Conservation (phyloP, 2,329 filamentous ascomycete genomes). For the Clonostachys rosea region DNA sequence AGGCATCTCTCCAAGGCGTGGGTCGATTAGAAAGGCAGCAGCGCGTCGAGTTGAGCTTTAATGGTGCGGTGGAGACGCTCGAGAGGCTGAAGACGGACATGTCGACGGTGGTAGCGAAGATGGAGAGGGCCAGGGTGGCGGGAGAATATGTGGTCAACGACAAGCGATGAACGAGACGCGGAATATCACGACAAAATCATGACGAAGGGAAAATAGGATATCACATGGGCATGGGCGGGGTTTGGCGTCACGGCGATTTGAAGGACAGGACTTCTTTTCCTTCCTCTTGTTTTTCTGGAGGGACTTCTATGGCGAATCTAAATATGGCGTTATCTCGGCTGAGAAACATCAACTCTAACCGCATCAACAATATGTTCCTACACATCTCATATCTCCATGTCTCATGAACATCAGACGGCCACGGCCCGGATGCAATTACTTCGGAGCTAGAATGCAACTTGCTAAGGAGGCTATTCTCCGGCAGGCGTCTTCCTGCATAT, state of each 20-base stretch:
- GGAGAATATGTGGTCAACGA: constrained; percentile 48
- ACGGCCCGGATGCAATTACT: too few species aligned
- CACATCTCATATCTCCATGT: too few species aligned
- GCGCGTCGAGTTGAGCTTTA: constrained; percentile 4
- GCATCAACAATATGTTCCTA: too few species aligned
- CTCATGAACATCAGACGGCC: too few species aligned
- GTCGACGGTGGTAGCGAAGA: constrained; percentile 57
- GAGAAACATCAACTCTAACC: too few species aligned
- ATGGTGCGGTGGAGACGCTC: constrained; percentile 42
- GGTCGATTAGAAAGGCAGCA: constrained; percentile 36
- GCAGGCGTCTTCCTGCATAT: too few species aligned
- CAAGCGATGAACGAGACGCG: constrained; percentile 11
- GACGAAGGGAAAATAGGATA: neutral
- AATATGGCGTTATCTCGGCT: neutral
- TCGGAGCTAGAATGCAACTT: too few species aligned
- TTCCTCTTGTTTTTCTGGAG: neutral
- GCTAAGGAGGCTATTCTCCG: too few species aligned
- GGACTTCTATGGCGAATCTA: neutral
- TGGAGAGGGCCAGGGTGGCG: constrained; percentile 59
- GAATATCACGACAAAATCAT: neutral
- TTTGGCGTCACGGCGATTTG: neutral
- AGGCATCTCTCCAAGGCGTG: constrained; percentile 17
- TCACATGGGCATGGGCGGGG: neutral
- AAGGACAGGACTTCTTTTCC: neutral
- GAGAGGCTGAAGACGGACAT: constrained; percentile 52